Base-by-base conservation (phyloP, 139 green algal genomes). In the Dunaliella primolecta region DNA sequence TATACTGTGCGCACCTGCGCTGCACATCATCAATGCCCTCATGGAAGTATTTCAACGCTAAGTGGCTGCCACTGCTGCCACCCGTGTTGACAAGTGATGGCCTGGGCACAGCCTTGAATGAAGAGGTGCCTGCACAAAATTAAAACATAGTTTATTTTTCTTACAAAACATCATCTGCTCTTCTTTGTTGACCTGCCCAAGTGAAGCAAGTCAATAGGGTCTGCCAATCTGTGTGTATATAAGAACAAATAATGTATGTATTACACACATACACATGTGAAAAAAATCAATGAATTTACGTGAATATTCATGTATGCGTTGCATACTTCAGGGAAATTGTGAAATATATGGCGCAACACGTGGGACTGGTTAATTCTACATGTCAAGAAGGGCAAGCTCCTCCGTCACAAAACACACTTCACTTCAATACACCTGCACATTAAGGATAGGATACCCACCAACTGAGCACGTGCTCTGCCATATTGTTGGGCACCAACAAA, bases 1-100 rank as follows among this genome's bases (percentile, higher is more conserved):
- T n/a, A n/a, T n/a, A n/a, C n/a, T n/a, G n/a, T n/a, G n/a, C 27
- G 35, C 36, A 70, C 32, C 71, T 85, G 82, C 7, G 75, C 21
- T 32, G 30, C 29, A 36, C 2, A 2, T 23, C 75, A 33, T 80
- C 75, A 80, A 80, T 80, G 30, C 33, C 75, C 27, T 80, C 75
- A 2, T 30, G 75, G 75, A 38, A 80, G 75, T 80, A 80, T 30
- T 80, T 80, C n/a, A 32, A 11, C 29, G 33, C n/a, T 2, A 80
- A 11, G 30, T 80, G 75, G 2, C 29, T 38, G 30, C n/a, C 75
- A 20, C 11, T 21, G 30, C n/a, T 80, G 2, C 33, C 75, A 64
- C 46, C 46, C 15, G 7, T 7, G 30, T 80, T 36, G n/a, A 36
- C 2, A 1, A 80, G 30, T 20, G 32, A n/a, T 27, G 75, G 75